Evolutionary conservation across 2,329 filamentous ascomycete species (phyloP).

Genomic region (Teratosphaeria viscida): DNA sequence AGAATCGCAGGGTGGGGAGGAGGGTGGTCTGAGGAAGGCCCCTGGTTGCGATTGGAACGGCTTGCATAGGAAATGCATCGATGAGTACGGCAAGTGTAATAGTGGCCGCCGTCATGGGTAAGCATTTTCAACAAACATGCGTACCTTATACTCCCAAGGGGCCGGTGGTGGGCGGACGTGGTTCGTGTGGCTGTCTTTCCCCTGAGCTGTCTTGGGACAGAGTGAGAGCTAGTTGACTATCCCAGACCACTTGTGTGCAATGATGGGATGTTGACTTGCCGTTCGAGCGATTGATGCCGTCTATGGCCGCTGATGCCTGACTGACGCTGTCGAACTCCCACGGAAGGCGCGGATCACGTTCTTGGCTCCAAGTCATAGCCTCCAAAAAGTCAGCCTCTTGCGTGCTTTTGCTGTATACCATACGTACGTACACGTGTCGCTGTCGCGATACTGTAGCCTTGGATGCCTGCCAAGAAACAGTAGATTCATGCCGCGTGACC

Average conservation of each 20-base stretch:
- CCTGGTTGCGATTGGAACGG: too few species aligned
- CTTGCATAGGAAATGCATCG: too few species aligned
- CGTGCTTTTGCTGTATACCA: not conserved
- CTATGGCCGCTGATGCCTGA: not conserved
- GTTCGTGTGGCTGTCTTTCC: too few species aligned
- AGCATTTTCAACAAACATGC: not conserved
- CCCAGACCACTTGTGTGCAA: too few species aligned
- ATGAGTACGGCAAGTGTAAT: too few species aligned
- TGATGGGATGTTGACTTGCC: too few species aligned
- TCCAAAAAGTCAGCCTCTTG: not conserved
- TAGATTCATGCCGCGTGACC: not conserved
- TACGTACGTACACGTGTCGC: not conserved
- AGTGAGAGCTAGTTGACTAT: too few species aligned
- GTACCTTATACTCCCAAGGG: too few species aligned
- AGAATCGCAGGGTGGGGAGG: constrained; percentile 45
- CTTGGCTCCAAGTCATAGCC: not conserved
- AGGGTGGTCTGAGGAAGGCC: constrained; percentile 7
- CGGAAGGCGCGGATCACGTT: not conserved
- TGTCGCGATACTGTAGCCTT: not conserved
- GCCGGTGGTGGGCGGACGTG: too few species aligned
- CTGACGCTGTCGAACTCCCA: not conserved
- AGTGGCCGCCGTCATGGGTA: not conserved
- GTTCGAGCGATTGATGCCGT: too few species aligned
- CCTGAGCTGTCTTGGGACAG: too few species aligned
- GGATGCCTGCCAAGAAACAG: not conserved